These are phyloP conservation scores for Leccinum olivaceopallidum DNA, from an alignment of 768 basidiomycete species.

Conservation along the genomic window DNA sequence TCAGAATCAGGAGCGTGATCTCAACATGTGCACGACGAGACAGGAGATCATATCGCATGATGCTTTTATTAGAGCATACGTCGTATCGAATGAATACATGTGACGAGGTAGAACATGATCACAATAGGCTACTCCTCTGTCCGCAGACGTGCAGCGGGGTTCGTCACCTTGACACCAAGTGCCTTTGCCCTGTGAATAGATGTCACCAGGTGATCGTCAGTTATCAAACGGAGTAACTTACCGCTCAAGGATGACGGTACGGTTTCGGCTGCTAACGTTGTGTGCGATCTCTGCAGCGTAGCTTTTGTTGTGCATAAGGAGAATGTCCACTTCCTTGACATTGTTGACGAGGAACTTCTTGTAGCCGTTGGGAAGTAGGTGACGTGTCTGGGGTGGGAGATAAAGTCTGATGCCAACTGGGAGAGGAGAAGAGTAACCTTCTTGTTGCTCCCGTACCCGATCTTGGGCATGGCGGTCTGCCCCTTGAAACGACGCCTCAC, in stretches of 20 bases:
- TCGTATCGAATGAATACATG: slow-evolving; percentile 52
- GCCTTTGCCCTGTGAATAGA: slow-evolving; percentile 65
- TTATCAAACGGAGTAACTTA: slow-evolving; percentile 33
- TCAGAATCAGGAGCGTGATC: neutral
- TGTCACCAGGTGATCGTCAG: slow-evolving; percentile 9
- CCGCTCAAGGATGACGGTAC: slow-evolving; percentile 88
- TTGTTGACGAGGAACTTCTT: slow-evolving; percentile 97
- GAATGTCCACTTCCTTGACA: slow-evolving; percentile 88
- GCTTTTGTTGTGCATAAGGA: slow-evolving; percentile 97
- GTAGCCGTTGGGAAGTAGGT: slow-evolving; percentile 92
- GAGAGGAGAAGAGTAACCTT: slow-evolving; percentile 55
- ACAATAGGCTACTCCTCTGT: slow-evolving; percentile 78
- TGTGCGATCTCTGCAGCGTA: slow-evolving; percentile 97
- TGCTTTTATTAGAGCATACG: slow-evolving; percentile 41
- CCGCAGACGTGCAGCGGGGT: slow-evolving; percentile 88
- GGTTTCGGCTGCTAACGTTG: slow-evolving; percentile 94
- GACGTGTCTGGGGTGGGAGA: slow-evolving; percentile 64
- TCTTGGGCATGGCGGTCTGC: slow-evolving; percentile 93
- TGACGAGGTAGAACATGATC: slow-evolving; percentile 36
- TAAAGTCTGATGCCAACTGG: slow-evolving; percentile 4
- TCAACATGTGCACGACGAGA: neutral
- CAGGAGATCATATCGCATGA: slow-evolving; percentile 16
- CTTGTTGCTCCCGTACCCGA: slow-evolving; percentile 78
- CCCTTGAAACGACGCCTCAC: slow-evolving; percentile 96
- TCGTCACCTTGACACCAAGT: slow-evolving; percentile 91